Percentiles rank a stretch among this genome's conserved stretches.
These are phyloP conservation scores for Prunus fruticosa DNA, from an alignment of 306 rosid species.

Conservation along the genomic window DNA sequence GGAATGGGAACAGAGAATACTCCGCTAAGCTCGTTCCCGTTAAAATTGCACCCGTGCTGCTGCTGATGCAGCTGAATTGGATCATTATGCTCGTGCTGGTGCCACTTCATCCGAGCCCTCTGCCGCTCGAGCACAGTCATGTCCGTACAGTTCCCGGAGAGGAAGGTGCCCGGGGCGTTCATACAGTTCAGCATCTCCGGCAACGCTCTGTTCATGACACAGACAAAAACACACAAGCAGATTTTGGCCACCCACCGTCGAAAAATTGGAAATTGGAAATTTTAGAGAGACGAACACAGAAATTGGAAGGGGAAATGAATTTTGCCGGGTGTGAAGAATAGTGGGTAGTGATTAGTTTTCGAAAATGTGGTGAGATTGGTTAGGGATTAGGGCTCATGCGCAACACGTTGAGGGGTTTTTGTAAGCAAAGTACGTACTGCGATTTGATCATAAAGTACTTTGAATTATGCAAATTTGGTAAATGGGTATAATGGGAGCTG, in stretches of 20 bases:
- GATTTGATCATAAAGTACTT: conserved; percentile 1
- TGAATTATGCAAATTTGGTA: background rate
- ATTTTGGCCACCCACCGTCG: background rate
- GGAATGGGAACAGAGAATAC: conserved; percentile 18
- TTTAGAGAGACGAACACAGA: background rate
- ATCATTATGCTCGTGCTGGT: conserved; percentile 4
- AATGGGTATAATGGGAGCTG: conserved; percentile 4
- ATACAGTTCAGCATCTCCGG: conserved; percentile 35
- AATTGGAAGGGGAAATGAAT: background rate
- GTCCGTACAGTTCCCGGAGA: conserved; percentile 34
- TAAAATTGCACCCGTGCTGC: conserved; percentile 19
- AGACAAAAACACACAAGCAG: background rate
- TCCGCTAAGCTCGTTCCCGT: conserved; percentile 29
- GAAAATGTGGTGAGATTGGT: background rate
- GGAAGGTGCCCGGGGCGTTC: conserved; percentile 12
- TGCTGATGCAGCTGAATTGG: background rate
- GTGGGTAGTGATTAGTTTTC: background rate
- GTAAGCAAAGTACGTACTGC: background rate
- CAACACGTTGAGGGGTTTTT: background rate
- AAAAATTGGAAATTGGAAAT: background rate
- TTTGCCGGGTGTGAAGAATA: background rate
- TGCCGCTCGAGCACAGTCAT: conserved; percentile 37
- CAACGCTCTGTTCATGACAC: conserved; percentile 27
- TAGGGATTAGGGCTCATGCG: background rate
- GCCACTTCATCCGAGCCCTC: conserved; percentile 24